These are phyloP conservation scores for Parastagonospora nodorum DNA, from an alignment of 2,329 filamentous ascomycete genomes.

Conservation along the genomic window DNA sequence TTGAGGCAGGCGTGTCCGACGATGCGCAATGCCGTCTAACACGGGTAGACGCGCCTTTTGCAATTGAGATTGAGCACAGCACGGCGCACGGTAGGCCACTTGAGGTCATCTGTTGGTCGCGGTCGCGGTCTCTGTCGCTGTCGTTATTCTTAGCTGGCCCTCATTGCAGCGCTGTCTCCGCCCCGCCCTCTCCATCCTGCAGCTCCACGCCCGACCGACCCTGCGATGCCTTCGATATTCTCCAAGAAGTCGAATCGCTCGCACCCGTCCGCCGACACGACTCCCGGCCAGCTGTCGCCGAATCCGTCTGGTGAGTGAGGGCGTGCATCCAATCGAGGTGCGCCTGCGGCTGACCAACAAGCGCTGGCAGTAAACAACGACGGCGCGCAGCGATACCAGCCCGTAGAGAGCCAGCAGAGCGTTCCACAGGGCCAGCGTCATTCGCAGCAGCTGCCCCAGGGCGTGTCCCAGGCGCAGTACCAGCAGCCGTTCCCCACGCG, in stretches of 20 bases:
- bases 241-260: slow-evolving; percentile 44
- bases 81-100: slow-evolving; percentile 10
- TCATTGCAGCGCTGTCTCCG: slow-evolving; percentile 11
- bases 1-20: slow-evolving; percentile 24
- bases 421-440: slow-evolving; percentile 23
- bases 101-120: slow-evolving; percentile 9
- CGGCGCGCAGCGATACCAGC: slow-evolving; percentile 30
- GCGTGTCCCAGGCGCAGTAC: slow-evolving; percentile 8
- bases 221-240: slow-evolving; percentile 47
- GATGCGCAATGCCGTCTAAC: slow-evolving; percentile 23
- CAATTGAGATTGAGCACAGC: slow-evolving; percentile 18
- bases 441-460: slow-evolving; percentile 17
- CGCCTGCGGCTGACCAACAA: slow-evolving; percentile 40
- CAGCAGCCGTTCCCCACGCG: slow-evolving; percentile 27
- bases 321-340: slow-evolving; percentile 22
- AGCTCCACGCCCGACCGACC: slow-evolving; percentile 7
- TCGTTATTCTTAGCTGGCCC: slow-evolving; percentile 43
- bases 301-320: slow-evolving; percentile 41
- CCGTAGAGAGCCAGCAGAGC: slow-evolving; percentile 28
- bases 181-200: slow-evolving; percentile 22
- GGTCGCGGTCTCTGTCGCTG: slow-evolving; percentile 18
- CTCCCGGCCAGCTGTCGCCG: slow-evolving; percentile 41
- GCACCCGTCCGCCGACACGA: slow-evolving; percentile 44
- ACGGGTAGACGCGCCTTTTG: slow-evolving; percentile 23
- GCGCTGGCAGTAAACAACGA: slow-evolving; percentile 44